Conservation (phyloP, 2,329 filamentous ascomycete species). For the Phaeosphaeria sp. region DNA sequence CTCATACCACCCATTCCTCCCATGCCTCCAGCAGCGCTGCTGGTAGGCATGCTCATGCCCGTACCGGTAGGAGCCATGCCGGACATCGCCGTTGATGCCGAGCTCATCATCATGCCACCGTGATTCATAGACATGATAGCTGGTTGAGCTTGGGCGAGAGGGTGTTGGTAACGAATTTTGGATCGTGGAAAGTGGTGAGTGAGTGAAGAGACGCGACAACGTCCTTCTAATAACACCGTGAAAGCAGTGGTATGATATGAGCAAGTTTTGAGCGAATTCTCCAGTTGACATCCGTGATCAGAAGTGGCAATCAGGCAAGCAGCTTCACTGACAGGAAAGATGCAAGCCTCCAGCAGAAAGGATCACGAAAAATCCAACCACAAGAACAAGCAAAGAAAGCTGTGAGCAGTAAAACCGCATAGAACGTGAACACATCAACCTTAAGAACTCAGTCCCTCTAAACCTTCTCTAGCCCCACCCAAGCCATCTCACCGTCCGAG, state of each 20-base stretch:
- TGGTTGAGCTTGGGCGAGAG: conserved; percentile 1
- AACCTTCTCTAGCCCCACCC: background rate
- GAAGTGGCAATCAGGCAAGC: background rate
- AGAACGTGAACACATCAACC: background rate
- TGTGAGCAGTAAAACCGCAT: background rate
- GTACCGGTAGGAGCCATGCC: conserved; percentile 24
- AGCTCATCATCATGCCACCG: conserved; percentile 16
- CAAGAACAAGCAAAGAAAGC: background rate
- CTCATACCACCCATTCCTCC: conserved; percentile 26
- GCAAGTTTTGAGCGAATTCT: conserved; percentile 18
- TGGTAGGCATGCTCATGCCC: conserved; percentile 27
- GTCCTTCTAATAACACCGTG: background rate
- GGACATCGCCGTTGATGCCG: conserved; percentile 20
- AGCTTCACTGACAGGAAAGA: background rate
- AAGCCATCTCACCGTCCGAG: conserved; percentile 8
- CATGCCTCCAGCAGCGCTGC: conserved; percentile 10
- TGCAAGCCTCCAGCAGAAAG: background rate
- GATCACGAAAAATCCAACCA: background rate
- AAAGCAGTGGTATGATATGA: conserved; percentile 6
- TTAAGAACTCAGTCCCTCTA: background rate
- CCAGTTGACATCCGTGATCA: background rate
- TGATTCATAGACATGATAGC: conserved; percentile 15
- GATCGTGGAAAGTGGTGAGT: background rate
- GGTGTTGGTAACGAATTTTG: background rate
- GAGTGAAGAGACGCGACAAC: background rate